Conservation (phyloP, 176 grass and related monocot genomes). For the Hordeum vulgare region MorexV3_pseudomolecules_assembly NC_058524.1:137710968-137711467, state of each 20-base stretch:
- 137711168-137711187: constrained; percentile 77
- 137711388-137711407: constrained; percentile 74
- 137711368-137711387: constrained; percentile 70
- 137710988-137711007: constrained; percentile 61
- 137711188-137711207: constrained; percentile 87
- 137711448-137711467: constrained; percentile 69
- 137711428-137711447: constrained; percentile 71
- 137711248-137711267: constrained; percentile 71
- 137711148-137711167: constrained; percentile 1
- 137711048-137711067: neutral
- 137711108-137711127: constrained; percentile 10
- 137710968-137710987: constrained; percentile 71
- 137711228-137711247: constrained; percentile 96
- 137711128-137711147: neutral
- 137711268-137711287: constrained; percentile 32
- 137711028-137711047: neutral
- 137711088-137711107: neutral
- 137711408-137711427: constrained; percentile 80
- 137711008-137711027: constrained; percentile 66
- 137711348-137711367: constrained; percentile 74
- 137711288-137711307: constrained; percentile 24
- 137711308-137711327: constrained; percentile 25
- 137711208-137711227: constrained; percentile 94
- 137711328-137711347: constrained; percentile 37
- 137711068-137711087: neutral